These are phyloP conservation scores for Ophiostoma piceae DNA, from an alignment of 2,329 filamentous ascomycete genomes.

Conservation along the genomic window DNA sequence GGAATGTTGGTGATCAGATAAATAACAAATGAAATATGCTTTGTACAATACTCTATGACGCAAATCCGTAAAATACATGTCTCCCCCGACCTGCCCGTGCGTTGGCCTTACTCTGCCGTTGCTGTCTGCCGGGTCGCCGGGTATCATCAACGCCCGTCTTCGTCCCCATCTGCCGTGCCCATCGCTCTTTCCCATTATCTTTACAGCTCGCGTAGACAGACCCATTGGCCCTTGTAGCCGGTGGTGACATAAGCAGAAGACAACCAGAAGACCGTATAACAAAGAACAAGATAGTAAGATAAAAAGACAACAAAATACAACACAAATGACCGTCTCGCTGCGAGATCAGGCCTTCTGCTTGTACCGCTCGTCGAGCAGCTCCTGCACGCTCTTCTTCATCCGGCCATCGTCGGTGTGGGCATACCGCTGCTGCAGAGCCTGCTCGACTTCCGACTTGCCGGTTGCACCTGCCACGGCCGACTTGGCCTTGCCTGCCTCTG, in stretches of 20 bases:
- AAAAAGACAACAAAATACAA: background rate
- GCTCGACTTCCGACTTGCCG: conserved; percentile 40
- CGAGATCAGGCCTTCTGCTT: conserved; percentile 31
- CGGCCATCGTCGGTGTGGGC: conserved; percentile 37
- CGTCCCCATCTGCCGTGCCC: background rate
- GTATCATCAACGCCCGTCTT: conserved; percentile 7
- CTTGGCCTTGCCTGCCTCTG: conserved; percentile 11
- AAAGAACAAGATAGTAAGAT: background rate
- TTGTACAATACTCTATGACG: conserved; percentile 19
- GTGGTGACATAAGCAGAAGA: background rate
- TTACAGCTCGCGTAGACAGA: conserved; percentile 15
- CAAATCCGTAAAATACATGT: conserved; percentile 17
- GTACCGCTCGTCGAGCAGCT: conserved; percentile 53
- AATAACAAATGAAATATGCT: conserved; percentile 14
- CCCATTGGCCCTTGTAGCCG: background rate
- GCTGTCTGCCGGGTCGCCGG: background rate
- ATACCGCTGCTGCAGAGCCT: conserved; percentile 49
- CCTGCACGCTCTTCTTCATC: conserved; percentile 47
- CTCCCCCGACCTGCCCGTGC: background rate
- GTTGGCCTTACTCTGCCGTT: background rate
- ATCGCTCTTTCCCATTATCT: conserved; percentile 3
- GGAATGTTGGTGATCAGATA: background rate
- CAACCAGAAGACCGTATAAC: background rate
- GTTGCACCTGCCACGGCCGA: background rate
- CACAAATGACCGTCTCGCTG: background rate